These are phyloP conservation scores for Lyophyllum semitale DNA, from an alignment of 768 basidiomycete species.

Conservation along the genomic window DNA sequence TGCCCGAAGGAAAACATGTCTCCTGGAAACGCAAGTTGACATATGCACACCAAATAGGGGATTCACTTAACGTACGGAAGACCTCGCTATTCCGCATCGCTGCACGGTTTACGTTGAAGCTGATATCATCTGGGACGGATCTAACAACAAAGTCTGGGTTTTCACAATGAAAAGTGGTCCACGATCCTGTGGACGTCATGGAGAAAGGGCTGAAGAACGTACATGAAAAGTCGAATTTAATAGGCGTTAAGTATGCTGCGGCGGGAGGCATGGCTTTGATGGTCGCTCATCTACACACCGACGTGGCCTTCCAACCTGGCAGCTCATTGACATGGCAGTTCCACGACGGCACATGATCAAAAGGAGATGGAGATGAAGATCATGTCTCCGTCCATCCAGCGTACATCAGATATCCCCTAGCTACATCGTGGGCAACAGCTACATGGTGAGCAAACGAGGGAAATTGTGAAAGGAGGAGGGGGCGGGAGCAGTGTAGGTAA, in stretches of 20 bases:
- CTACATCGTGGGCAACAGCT: constrained; percentile 23
- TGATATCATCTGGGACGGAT: constrained; percentile 51
- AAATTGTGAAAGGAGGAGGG: constrained; percentile 25
- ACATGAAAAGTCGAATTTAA: neutral
- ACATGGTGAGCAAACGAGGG: constrained; percentile 24
- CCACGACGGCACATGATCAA: constrained; percentile 23
- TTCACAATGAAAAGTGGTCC: constrained; percentile 44
- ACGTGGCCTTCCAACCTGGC: constrained; percentile 10
- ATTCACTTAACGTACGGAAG: constrained; percentile 49
- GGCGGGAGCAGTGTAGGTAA: constrained; percentile 31
- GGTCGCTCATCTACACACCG: neutral
- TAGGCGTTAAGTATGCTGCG: neutral
- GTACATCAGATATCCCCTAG: constrained; percentile 39
- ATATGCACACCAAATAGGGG: neutral
- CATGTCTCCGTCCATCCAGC: constrained; percentile 32
- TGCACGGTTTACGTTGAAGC: constrained; percentile 50
- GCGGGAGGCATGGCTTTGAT: constrained; percentile 1
- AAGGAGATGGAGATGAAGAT: constrained; percentile 25
- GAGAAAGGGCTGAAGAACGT: neutral
- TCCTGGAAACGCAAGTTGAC: constrained; percentile 36
- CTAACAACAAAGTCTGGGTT: constrained; percentile 58
- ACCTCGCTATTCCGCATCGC: constrained; percentile 59
- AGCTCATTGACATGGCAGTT: constrained; percentile 11
- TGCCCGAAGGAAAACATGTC: constrained; percentile 72
- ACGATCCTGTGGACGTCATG: constrained; percentile 22